Base-by-base conservation (phyloP, 2,329 filamentous ascomycete genomes). In the Cyphellophora europaea region DNA sequence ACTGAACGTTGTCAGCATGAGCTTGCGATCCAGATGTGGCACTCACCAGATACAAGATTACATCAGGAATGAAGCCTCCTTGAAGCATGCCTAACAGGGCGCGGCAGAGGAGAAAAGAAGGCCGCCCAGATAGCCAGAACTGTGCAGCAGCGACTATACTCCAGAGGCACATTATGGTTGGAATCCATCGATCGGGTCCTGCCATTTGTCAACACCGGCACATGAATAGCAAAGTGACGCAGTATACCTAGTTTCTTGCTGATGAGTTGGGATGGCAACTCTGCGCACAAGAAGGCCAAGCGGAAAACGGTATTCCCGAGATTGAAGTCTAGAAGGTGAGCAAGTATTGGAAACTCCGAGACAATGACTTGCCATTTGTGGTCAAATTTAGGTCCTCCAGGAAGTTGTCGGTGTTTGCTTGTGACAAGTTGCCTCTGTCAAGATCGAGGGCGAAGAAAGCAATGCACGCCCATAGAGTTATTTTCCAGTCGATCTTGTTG, bases 361-460 rank as follows among this genome's bases (percentile, higher is more conserved):
- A n/a, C 16, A 27, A n/a, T 23, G 14, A 23, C 31, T 5, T 38
- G 42, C 65, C 57, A 30, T 65, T 62, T 2, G 60, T 65, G 32
- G 51, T 57, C 77, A 78, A 31, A 53, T 58, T 44, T 2, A 66
- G 45, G 21, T 66, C 62, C 2, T 35, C 45, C 6, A 82, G 61
- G 48, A 82, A 63, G 46, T 75, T 72, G 49, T 80, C 77, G 2
- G 72, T 74, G 18, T 75, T 57, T 3, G 75, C 77, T 45, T 77
- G 77, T 36, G 49, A 52, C 10, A 81, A 58, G 48, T 81, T 81
- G 33, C 74, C 74, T 31, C 77, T 63, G 50, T 79, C 76, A 5
- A 80, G 58, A 49, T 80, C 74, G 4, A 80, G 60, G 0, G 72
- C 72, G 37, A 79, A 77, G 55, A 80, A 79, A 54, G 77, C 77